Evolutionary conservation across 805 yeast species (phyloP).

Genomic region (Lachancea waltii): DNA sequence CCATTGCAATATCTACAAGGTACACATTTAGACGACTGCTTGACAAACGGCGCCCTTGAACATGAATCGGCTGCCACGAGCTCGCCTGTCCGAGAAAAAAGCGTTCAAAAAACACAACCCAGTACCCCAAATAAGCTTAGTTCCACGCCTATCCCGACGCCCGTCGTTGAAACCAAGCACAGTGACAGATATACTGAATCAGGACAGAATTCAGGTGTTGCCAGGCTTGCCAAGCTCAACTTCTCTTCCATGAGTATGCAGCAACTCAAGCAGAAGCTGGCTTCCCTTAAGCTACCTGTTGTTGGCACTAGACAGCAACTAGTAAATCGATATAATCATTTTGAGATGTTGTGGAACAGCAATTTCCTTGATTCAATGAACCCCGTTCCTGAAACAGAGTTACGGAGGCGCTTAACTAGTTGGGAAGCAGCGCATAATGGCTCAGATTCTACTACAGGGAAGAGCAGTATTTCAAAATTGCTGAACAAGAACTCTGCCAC

Average conservation of each 20-base stretch:
- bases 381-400: conserved; percentile 52
- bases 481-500: conserved; percentile 36
- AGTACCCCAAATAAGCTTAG: too few species aligned
- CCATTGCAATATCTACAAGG: conserved; percentile 50
- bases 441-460: conserved; percentile 16
- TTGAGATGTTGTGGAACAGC: conserved; percentile 71
- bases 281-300: conserved; percentile 48
- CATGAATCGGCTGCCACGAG: neutral
- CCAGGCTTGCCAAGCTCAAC: conserved; percentile 57
- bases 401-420: conserved; percentile 50
- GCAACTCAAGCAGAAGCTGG: conserved; percentile 55
- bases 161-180: conserved; percentile 39
- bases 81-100: neutral
- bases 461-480: conserved; percentile 20
- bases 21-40: conserved; percentile 57
- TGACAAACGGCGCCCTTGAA: conserved; percentile 26
- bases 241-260: conserved; percentile 51
- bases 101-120: neutral
- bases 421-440: conserved; percentile 51
- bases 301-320: conserved; percentile 58
- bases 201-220: conserved; percentile 23
- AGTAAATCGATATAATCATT: conserved; percentile 70
- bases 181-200: conserved; percentile 50
- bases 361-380: conserved; percentile 59
- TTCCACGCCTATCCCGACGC: too few species aligned